Evolutionary conservation across 164 flowering plant genomes (phyloP), one percentile per base, ranked within the genome.

Genomic region (Macadamia tetraphylla): DNA sequence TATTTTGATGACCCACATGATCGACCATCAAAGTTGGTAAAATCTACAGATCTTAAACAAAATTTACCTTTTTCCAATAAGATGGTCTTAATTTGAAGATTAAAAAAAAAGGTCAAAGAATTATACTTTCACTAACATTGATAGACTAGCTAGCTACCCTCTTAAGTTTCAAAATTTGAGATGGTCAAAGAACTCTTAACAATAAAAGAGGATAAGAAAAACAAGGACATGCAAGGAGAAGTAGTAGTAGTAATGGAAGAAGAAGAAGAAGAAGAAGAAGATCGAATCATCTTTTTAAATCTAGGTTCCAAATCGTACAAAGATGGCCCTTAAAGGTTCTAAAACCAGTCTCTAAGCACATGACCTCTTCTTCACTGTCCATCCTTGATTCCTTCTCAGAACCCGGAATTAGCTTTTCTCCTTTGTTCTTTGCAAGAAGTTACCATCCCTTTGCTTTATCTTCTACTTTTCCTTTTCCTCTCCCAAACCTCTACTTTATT

Each of bases 381-480:
- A 69, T 60, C 67, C 73, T 73, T 79, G 83, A 80, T 83, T 82
- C 87, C 78, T 72, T 78, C 74, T 67, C 68, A 70, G 68, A 64
- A 46, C 67, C 48, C 73, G 40, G 3, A 66, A 67, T 6, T 73
- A 72, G 74, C 80, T 79, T 81, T 75, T 70, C 40, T 59, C 76
- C 84, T 86, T 87, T 83, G 87, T 78, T 83, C 87, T 88, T 86
- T 85, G 86, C 86, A 88, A 87, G 87, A 90, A 88, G 89, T 74
- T 73, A 68, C 80, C 74, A 66, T 80, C 73, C 74, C 78, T 66
- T 70, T 77, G 71, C 77, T 78, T 76, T 74, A 72, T 76, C 76
- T 46, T 68, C 65, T 48, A 74, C 78, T 80, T 80, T 82, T 67
- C 66, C 73, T 67, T 74, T 67, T 68, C 67, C 70, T 67, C 64